Percentiles rank a stretch among this genome's conserved stretches.
These are phyloP conservation scores for Medicago ruthenica DNA, from an alignment of 306 rosid species.

Conservation along the genomic window DNA sequence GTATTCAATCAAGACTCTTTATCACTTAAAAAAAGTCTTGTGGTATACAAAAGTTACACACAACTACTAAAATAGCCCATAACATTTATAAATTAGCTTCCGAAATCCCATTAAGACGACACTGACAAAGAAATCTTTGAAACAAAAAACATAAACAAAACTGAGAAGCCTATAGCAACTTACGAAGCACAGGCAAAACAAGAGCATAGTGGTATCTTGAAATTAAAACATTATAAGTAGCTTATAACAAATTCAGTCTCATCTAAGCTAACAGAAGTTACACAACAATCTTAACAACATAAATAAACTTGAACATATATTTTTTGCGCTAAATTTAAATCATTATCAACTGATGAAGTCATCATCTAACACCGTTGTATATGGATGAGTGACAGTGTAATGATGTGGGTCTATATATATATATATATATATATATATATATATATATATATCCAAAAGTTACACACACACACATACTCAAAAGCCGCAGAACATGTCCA, in stretches of 20 bases:
- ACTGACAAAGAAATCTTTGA: neutral
- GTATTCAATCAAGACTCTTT: too few species aligned
- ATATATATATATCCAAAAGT: too few species aligned
- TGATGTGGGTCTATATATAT: too few species aligned
- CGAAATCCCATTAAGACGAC: neutral
- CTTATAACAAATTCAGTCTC: conserved; percentile 12
- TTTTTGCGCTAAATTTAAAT: neutral
- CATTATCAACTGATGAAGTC: too few species aligned
- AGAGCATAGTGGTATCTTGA: neutral
- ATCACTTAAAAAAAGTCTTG: too few species aligned
- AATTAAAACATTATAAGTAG: neutral
- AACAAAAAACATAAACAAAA: neutral
- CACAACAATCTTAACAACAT: neutral
- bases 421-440: too few species aligned
- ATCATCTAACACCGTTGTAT: too few species aligned
- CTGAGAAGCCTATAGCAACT: neutral
- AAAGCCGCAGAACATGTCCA: too few species aligned
- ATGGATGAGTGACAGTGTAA: too few species aligned
- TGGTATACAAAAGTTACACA: neutral
- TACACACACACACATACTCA: too few species aligned
- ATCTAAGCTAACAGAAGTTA: neutral
- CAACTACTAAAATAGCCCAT: neutral
- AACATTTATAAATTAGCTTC: neutral
- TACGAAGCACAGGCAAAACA: neutral
- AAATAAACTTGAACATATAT: neutral